These are phyloP conservation scores for Nothopassalora personata DNA, from an alignment of 2,329 filamentous ascomycete species.

Conservation along the genomic window DNA sequence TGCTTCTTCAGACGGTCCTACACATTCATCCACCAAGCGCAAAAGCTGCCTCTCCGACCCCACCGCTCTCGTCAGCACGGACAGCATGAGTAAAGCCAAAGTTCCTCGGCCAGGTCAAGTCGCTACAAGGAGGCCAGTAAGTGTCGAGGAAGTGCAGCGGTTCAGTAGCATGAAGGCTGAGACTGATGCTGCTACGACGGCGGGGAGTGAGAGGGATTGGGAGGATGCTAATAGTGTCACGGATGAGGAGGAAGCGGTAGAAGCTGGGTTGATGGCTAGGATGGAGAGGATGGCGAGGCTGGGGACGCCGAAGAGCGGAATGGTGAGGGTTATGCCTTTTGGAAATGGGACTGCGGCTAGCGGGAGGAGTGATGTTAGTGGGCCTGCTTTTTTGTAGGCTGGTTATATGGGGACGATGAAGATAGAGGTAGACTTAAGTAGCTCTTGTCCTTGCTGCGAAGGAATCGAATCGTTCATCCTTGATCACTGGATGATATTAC, in stretches of 20 bases:
- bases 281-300: conserved; percentile 1
- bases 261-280: conserved; percentile 1
- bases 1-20: neutral
- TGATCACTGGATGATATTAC: too few species aligned
- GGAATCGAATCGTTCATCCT: too few species aligned
- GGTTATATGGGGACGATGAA: neutral
- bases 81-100: conserved; percentile 25
- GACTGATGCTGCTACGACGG: conserved; percentile 16
- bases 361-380: conserved; percentile 7
- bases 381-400: conserved; percentile 3
- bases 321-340: conserved; percentile 1
- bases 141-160: conserved; percentile 24
- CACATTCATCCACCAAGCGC: neutral
- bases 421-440: neutral
- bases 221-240: conserved; percentile 5
- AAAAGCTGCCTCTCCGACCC: conserved; percentile 17
- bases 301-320: neutral
- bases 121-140: conserved; percentile 20
- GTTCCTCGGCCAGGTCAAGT: conserved; percentile 18
- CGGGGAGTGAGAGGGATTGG: conserved; percentile 16
- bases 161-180: conserved; percentile 28
- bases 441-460: neutral
- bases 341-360: conserved; percentile 1
- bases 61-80: conserved; percentile 24
- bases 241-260: conserved; percentile 11